phyloP scores from a whole-genome alignment of 345 rosid genomes.

The Mangifera indica region DNA sequence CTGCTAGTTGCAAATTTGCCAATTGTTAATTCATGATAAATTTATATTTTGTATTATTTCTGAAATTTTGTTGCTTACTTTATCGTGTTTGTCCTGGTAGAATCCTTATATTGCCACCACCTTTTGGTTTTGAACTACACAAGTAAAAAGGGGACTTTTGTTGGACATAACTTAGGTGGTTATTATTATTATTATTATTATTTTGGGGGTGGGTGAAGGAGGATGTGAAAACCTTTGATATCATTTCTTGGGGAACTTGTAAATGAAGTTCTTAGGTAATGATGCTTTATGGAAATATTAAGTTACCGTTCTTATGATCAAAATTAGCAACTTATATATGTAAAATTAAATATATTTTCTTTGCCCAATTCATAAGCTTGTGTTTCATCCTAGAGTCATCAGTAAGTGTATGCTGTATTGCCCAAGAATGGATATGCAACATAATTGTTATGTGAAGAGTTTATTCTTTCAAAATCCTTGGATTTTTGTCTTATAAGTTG shows the following conservation, averaged over 20 bases:
- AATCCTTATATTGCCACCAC: too few relatives aligned
- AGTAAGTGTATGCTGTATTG: not conserved
- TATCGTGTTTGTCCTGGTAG: not conserved
- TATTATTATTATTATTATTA: not conserved
- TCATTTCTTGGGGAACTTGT: not conserved
- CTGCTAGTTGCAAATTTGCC: not conserved
- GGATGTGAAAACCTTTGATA: not conserved
- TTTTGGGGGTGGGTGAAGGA: not conserved
- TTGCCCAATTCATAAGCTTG: not conserved
- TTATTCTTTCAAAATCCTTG: not conserved
- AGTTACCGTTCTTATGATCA: not conserved
- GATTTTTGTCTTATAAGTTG: not conserved
- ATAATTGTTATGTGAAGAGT: not conserved
- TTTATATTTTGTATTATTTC: not conserved
- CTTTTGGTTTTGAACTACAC: not conserved
- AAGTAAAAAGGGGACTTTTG: not conserved
- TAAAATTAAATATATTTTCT: not conserved
- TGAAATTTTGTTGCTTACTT: not conserved
- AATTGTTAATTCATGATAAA: not conserved
- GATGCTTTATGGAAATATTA: not conserved
- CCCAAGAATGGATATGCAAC: not conserved
- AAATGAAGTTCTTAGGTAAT: not conserved
- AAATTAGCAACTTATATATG: not conserved
- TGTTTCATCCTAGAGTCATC: not conserved
- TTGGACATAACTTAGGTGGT: not conserved